Base-by-base conservation (phyloP, 208 protist species). In the Trypanosoma congolense region DNA sequence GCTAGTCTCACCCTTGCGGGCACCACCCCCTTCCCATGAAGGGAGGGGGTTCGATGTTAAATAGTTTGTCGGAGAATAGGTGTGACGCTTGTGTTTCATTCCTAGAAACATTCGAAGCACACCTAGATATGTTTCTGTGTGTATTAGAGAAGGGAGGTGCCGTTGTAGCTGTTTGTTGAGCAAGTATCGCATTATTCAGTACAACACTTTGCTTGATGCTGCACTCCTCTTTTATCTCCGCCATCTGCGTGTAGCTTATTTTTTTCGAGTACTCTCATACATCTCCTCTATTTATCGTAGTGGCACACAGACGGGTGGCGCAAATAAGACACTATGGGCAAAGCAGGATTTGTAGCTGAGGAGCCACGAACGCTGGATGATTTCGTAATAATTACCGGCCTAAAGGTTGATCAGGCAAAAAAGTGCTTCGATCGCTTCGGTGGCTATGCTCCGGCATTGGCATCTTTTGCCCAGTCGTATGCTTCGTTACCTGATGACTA, bases 391-490 rank as follows among this genome's bases (percentile, higher is more conserved):
- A 26, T 87, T 25, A 93, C 86, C 0, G 86, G 86, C 30, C 65
- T 93, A 18, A 87, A 73, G 48, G 47, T 29, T 19, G 58, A 51
- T 16, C 52, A 54, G 16, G 81, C 81, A 10, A 80, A 79, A 49
- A 61, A 75, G 48, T 87, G 78, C 56, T 85, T 86, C 58, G 73
- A 80, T 12, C 31, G 24, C 16, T 79, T 74, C 61, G 79, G 75
- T 9, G 76, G 68, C 52, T 91, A 87, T 47, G 61, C 68, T 8
- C 70, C 61, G 10, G 83, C 81, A 5, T 61, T 94, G 12, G 87
- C 79, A 3, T 87, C 83, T 14, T 94, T 94, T 56, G 83, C 73
- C 8, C 83, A 91, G 54, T 86, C 71, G 31, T 87, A 73, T 45
- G 33, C 73, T 0, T 41, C 48, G 10, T 48, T 94, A 6, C 79